Evolutionary conservation across 352 stramenopile genomes (phyloP).

Genomic region (Pythium rhizo-oryzae): DNA sequence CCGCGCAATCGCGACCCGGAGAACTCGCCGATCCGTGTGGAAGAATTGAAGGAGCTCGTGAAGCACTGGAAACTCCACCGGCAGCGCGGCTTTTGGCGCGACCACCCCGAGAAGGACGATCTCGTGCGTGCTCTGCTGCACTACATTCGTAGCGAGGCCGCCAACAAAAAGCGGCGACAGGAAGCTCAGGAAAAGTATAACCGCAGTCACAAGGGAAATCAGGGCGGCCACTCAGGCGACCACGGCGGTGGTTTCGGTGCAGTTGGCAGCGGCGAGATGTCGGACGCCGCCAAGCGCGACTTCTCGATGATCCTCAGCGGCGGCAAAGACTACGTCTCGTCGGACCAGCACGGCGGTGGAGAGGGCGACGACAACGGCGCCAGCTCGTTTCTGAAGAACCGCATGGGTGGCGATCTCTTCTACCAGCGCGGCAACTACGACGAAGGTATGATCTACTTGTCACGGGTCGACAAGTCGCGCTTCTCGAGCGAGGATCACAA

Average conservation of each 20-base stretch:
- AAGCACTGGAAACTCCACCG: conserved; percentile 92
- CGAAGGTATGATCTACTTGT: conserved; percentile 87
- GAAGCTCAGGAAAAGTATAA: conserved; percentile 82
- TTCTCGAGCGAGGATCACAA: conserved; percentile 63
- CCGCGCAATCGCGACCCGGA: conserved; percentile 79
- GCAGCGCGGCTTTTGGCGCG: conserved; percentile 89
- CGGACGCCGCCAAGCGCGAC: conserved; percentile 44
- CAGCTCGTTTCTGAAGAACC: conserved; percentile 28
- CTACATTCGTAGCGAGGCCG: conserved; percentile 79
- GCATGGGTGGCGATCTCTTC: conserved; percentile 76
- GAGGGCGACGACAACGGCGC: background rate
- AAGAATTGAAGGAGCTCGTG: conserved; percentile 92
- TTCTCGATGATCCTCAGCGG: conserved; percentile 63
- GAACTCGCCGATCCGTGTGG: conserved; percentile 85
- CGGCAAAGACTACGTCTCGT: conserved; percentile 20
- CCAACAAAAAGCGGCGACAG: conserved; percentile 79
- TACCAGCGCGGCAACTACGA: conserved; percentile 86
- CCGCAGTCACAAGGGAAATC: conserved; percentile 27
- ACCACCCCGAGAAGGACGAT: conserved; percentile 90
- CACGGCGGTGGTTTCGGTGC: conserved; percentile 9
- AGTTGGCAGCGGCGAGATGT: conserved; percentile 31
- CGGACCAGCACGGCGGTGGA: conserved; percentile 7
- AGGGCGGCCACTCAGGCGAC: background rate
- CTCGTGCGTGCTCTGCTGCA: conserved; percentile 86
- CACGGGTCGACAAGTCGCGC: conserved; percentile 71